Evolutionary conservation across 2,329 filamentous ascomycete genomes (phyloP), one percentile per base, ranked within the genome.

Genomic region (Diaporthe vexans): DNA sequence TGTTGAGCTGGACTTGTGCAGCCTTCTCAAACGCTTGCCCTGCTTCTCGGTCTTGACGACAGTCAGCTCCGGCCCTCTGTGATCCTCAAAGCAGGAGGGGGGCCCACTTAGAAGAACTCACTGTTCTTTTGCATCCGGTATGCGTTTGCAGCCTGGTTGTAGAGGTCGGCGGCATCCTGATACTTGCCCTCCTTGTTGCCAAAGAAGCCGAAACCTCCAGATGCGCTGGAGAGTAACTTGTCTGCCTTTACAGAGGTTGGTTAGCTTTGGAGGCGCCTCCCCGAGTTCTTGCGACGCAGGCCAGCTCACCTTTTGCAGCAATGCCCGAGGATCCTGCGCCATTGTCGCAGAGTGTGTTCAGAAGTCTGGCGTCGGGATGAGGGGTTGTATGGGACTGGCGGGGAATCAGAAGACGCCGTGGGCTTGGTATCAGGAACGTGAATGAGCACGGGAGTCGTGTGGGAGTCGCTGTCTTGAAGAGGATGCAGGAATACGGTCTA

Each of bases 81-180:
- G 9, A 13, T 52, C 8, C 15, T 24, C 8, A 37, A 21, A 13
- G 33, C 19, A 40, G 15, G 3, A 24, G 21, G 4, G 10, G 24
- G 9, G 15, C 26, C 6, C 10, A 13, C 33, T 13, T 19, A 48
- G 46, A 33, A 37, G 11, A 59, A 81, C 87, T 79, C 86, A 96
- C 94, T 93, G 86, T 93, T 91, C 83, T 94, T 94, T 85, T 97
- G 93, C 87, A 97, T 91, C 81, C 94, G 91, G 84, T 97, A 98
- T 74, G 94, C 94, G 86, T 98, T 98, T 76, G 93, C 97, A 54
- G 96, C 96, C 83, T 97, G 92, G 75, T 91, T 92, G 82, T 95
- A 98, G 77, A 97, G 87, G 78, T 98, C 95, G 77, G 94, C 94
- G 19, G 96, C 96, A 85, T 92, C 91, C 85, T 97, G 94, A 81